phyloP scores from a whole-genome alignment of 108 stramenopile species.

The Asterionellopsis glacialis region DNA sequence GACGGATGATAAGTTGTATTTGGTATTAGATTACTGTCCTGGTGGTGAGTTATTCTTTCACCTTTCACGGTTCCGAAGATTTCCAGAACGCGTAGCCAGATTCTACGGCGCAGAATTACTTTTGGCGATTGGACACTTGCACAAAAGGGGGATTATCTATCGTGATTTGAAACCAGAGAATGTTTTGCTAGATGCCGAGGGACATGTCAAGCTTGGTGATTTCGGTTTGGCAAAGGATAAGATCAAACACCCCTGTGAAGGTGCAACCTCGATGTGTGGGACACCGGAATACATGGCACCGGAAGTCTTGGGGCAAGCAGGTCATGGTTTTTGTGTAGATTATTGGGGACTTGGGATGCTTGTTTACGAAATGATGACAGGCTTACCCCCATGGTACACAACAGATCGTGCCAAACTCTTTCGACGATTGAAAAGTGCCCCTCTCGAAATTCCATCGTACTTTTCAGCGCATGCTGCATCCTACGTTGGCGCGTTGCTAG shows the following conservation, averaged over 20 bases:
- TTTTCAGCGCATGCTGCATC: conserved; percentile 52
- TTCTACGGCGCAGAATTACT: conserved; percentile 93
- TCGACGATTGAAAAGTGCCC: conserved; percentile 77
- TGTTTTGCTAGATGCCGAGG: conserved; percentile 85
- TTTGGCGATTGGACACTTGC: conserved; percentile 85
- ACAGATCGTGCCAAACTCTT: conserved; percentile 94
- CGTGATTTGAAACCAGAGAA: conserved; percentile 91
- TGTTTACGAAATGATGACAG: conserved; percentile 97
- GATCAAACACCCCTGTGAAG: conserved; percentile 77
- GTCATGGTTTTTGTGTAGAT: conserved; percentile 89
- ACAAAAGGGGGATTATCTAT: conserved; percentile 84
- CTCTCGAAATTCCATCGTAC: conserved; percentile 71
- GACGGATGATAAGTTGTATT: conserved; percentile 82
- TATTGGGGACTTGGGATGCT: conserved; percentile 97
- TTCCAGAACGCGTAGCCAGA: conserved; percentile 89
- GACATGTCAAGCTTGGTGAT: conserved; percentile 89
- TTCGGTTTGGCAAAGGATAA: conserved; percentile 88
- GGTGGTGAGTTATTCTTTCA: conserved; percentile 98
- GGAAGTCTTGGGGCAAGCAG: conserved; percentile 78
- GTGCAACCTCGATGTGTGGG: conserved; percentile 93
- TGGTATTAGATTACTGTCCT: conserved; percentile 96
- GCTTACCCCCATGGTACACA: conserved; percentile 97
- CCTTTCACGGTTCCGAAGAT: conserved; percentile 85
- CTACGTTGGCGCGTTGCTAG: conserved; percentile 68
- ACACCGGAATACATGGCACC: conserved; percentile 99